These are phyloP conservation scores for Vigna angularis DNA, from an alignment of 306 rosid genomes.

Conservation along the genomic window DNA sequence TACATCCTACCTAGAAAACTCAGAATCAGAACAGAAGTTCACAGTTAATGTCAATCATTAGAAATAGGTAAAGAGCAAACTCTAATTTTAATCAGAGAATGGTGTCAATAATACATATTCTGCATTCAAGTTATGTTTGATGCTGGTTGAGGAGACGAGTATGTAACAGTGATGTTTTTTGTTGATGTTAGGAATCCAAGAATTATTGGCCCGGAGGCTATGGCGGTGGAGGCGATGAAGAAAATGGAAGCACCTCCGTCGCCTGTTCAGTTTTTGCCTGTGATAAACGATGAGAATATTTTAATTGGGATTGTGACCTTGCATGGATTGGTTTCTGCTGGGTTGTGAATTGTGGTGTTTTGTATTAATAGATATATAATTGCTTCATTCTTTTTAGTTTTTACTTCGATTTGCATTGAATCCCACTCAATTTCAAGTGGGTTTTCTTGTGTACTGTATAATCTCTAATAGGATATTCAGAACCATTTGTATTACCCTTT, in stretches of 20 bases:
- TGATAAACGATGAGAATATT: slow-evolving; percentile 59
- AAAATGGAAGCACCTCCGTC: slow-evolving; percentile 99
- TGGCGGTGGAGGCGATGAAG: slow-evolving; percentile 98
- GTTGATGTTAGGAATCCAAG: slow-evolving; percentile 70
- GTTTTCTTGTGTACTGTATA: slow-evolving; percentile 34
- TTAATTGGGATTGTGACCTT: slow-evolving; percentile 95
- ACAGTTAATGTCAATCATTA: too few species aligned
- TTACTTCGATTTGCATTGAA: slow-evolving; percentile 26
- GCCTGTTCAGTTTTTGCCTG: slow-evolving; percentile 96
- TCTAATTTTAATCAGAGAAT: too few species aligned
- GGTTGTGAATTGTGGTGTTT: slow-evolving; percentile 56
- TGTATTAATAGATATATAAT: neutral
- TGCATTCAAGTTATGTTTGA: neutral
- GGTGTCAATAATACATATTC: too few species aligned
- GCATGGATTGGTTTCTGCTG: slow-evolving; percentile 96
- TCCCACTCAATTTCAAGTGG: slow-evolving; percentile 20
- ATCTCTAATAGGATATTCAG: neutral
- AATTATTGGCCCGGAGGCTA: slow-evolving; percentile 74
- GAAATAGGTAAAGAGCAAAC: too few species aligned
- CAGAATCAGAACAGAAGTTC: too few species aligned
- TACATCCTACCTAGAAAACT: neutral
- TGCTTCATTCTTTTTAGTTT: slow-evolving; percentile 42
- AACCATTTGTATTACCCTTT: too few species aligned
- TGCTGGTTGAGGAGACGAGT: neutral
- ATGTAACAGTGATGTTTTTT: neutral